Evolutionary conservation across 805 yeast genomes (phyloP).

Genomic region (Suhomyces tanzawaensis): DNA sequence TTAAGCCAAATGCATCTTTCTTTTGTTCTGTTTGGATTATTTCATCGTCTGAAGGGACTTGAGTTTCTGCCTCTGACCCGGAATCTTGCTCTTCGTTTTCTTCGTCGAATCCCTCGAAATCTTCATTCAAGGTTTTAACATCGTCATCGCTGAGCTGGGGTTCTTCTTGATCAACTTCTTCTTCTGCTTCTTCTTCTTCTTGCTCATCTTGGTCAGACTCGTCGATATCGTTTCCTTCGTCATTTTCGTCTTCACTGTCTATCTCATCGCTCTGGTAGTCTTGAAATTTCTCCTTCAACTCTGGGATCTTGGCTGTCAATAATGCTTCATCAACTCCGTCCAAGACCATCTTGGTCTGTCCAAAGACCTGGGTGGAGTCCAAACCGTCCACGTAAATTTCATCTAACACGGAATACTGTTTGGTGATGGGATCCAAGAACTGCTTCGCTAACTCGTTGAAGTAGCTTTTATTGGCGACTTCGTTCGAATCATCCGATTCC

Average conservation of each 20-base stretch:
- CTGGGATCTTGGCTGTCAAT: slow-evolving; percentile 54
- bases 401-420: slow-evolving; percentile 63
- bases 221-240: slow-evolving; percentile 7
- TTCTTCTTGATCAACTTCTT: slow-evolving; percentile 19
- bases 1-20: slow-evolving; percentile 62
- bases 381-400: slow-evolving; percentile 82
- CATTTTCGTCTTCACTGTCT: slow-evolving; percentile 23
- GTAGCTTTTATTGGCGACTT: slow-evolving; percentile 4
- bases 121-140: slow-evolving; percentile 19
- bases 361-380: slow-evolving; percentile 90
- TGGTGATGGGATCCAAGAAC: slow-evolving; percentile 58
- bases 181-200: slow-evolving; percentile 18
- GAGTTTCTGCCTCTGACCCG: slow-evolving; percentile 17
- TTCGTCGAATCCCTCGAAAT: slow-evolving; percentile 10
- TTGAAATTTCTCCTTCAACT: slow-evolving; percentile 35
- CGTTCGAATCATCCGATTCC: slow-evolving; percentile 1
- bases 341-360: slow-evolving; percentile 81
- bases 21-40: slow-evolving; percentile 8
- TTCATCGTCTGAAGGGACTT: slow-evolving; percentile 10
- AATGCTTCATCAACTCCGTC: slow-evolving; percentile 73
- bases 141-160: slow-evolving; percentile 19
- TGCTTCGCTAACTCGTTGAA: slow-evolving; percentile 42
- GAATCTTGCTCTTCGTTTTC: slow-evolving; percentile 11
- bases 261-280: slow-evolving; percentile 12
- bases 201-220: slow-evolving; percentile 24